Conservation (phyloP, 1,284 basidiomycete genomes). For the Mycosarcoma maydis region DNA sequence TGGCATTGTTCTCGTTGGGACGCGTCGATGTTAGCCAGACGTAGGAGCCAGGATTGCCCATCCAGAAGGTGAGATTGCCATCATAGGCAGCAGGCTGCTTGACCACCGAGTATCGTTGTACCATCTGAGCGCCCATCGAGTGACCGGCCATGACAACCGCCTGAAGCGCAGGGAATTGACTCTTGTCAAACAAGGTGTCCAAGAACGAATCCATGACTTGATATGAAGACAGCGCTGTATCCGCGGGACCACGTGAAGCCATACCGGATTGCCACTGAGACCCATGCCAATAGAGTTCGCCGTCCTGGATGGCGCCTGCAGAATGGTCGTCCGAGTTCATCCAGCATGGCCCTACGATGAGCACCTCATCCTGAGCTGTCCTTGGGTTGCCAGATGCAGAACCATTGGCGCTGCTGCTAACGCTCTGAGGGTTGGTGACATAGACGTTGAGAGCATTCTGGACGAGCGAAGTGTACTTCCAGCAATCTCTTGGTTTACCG, state of each 20-base stretch:
- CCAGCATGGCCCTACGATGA: constrained; percentile 56
- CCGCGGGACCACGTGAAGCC: constrained; percentile 30
- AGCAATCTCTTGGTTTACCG: constrained; percentile 61
- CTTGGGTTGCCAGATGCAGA: neutral
- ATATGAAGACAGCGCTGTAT: constrained; percentile 42
- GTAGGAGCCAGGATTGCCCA: constrained; percentile 60
- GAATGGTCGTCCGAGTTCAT: constrained; percentile 50
- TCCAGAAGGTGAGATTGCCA: constrained; percentile 51
- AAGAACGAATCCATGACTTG: constrained; percentile 53
- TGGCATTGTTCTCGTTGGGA: constrained; percentile 32
- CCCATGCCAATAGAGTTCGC: constrained; percentile 54
- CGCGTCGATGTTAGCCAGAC: constrained; percentile 47
- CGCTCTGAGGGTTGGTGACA: constrained; percentile 25
- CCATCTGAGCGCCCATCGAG: constrained; percentile 62
- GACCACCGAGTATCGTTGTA: constrained; percentile 51
- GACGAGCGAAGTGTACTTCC: constrained; percentile 59
- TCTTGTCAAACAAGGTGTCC: constrained; percentile 54
- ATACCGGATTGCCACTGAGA: constrained; percentile 59
- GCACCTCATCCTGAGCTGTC: constrained; percentile 31
- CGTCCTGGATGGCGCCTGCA: constrained; percentile 34
- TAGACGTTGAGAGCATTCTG: constrained; percentile 51
- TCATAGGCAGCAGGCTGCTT: constrained; percentile 53
- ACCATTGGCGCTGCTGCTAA: constrained; percentile 12
- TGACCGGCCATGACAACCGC: constrained; percentile 56
- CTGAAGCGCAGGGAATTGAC: constrained; percentile 51